Base-by-base conservation (phyloP, 2,329 filamentous ascomycete genomes). In the Pleomassaria siparia region DNA sequence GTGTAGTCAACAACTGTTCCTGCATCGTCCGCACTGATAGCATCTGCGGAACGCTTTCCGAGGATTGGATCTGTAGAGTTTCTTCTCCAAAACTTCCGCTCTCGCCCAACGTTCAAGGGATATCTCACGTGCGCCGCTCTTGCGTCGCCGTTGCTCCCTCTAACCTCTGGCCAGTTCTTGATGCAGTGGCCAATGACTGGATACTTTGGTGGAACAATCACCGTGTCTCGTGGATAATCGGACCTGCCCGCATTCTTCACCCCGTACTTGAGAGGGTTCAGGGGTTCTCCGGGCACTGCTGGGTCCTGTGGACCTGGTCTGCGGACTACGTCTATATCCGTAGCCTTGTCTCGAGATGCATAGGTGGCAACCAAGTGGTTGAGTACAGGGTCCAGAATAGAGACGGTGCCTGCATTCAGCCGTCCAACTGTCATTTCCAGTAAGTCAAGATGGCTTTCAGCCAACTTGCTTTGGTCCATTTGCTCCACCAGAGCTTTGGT, bases 301-400 rank as follows among this genome's bases (percentile, higher is more conserved):
- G 9, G 8, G 8, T 40, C n/a, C 22, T 25, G 39, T 25, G n/a
- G 5, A 11, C 21, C 22, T 9, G 15, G n/a, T 16, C 24, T 24
- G 15, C 20, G 12, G 16, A 43, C 18, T 21, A 29, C 1, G 16
- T 36, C 32, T 13, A n/a, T 18, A 12, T 36, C 32, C 5, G 4
- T 13, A 18, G 18, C 16, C 6, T 20, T 20, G 6, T 18, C 10
- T 6, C 56, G 39, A 4, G 30, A 36, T 4, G 48, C 33, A 29
- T 60, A 60, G 12, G 53, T 56, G 3, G 53, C 59, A 21, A 54
- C 40, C 20, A 62, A 36, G 40, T 52, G 47, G 29, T 48, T 53
- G 7, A 62, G 22, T 8, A 62, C 56, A 9, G 58, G 56, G 30
- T 62, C 59, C 12, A 60, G 49, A 13, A 59, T 30, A 15, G 52